Conservation (phyloP, 371 early-diverging fungal species). For the Aphelidium insulamus region DNA sequence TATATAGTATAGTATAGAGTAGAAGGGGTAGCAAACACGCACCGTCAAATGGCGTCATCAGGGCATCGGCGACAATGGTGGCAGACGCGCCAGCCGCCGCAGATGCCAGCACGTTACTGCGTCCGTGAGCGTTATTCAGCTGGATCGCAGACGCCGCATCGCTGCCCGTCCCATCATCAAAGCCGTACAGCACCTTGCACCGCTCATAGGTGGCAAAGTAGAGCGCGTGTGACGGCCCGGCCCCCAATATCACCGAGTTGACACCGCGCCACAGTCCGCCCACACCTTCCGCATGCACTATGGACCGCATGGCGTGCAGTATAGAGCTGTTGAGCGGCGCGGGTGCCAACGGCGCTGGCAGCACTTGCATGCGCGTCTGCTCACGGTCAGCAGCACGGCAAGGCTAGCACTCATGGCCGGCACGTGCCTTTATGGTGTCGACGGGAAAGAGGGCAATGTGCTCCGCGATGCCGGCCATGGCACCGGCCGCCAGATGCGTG, state of each 20-base stretch:
- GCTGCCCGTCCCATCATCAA: too few species aligned
- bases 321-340: conserved; percentile 36
- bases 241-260: conserved; percentile 68
- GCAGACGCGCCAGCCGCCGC: conserved; percentile 72
- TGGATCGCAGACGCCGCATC: too few species aligned
- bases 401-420: neutral
- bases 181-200: conserved; percentile 47
- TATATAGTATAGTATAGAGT: too few species aligned
- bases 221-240: conserved; percentile 88
- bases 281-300: conserved; percentile 44
- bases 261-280: conserved; percentile 76
- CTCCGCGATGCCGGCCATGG: conserved; percentile 87
- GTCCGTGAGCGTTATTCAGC: neutral
- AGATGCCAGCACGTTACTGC: neutral
- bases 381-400: neutral
- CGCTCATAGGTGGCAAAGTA: conserved; percentile 87
- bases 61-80: conserved; percentile 60
- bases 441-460: conserved; percentile 88
- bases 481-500: conserved; percentile 73
- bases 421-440: conserved; percentile 69
- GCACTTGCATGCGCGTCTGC: conserved; percentile 74
- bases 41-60: conserved; percentile 91
- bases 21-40: too few species aligned
- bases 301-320: conserved; percentile 26
- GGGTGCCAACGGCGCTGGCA: conserved; percentile 24